A percentile compares a stretch with the other conserved stretches of the same genome.
These are phyloP conservation scores for Gossypium aridum DNA, from an alignment of 441 rosid species.

Conservation along the genomic window DNA sequence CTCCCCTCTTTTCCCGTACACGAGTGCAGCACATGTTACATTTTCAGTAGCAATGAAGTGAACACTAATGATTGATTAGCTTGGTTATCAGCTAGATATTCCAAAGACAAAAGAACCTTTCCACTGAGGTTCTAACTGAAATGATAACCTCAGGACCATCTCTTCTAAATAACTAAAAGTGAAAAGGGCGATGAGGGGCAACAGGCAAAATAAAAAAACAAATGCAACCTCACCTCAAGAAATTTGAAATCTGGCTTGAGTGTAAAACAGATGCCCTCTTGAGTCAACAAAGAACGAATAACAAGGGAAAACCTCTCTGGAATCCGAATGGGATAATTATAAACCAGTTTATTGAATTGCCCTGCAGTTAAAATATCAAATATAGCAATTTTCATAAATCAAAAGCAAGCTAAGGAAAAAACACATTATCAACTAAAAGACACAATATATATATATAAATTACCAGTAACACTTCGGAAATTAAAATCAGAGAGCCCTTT, in stretches of 20 bases:
- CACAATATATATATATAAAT: background rate
- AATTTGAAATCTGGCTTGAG: slow-evolving; percentile 91
- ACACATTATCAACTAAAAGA: slow-evolving; percentile 4
- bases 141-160: background rate
- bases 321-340: slow-evolving; percentile 89
- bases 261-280: slow-evolving; percentile 92
- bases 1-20: background rate
- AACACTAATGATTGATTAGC: background rate
- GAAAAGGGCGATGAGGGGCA: background rate
- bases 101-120: background rate
- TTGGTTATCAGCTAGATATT: background rate
- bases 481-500: slow-evolving; percentile 93
- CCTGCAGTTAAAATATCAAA: slow-evolving; percentile 37
- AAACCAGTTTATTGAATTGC: slow-evolving; percentile 81
- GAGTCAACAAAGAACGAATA: slow-evolving; percentile 84
- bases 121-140: background rate
- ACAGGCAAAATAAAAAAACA: background rate
- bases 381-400: slow-evolving; percentile 1
- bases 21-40: background rate
- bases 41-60: background rate
- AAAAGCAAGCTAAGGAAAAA: slow-evolving; percentile 1
- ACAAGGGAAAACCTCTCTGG: slow-evolving; percentile 96
- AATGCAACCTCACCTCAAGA: slow-evolving; percentile 60
- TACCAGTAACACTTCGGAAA: slow-evolving; percentile 90
- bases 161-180: background rate